Conservation (phyloP, 169 alveolate genomes). For the Plasmodium falciparum region DNA sequence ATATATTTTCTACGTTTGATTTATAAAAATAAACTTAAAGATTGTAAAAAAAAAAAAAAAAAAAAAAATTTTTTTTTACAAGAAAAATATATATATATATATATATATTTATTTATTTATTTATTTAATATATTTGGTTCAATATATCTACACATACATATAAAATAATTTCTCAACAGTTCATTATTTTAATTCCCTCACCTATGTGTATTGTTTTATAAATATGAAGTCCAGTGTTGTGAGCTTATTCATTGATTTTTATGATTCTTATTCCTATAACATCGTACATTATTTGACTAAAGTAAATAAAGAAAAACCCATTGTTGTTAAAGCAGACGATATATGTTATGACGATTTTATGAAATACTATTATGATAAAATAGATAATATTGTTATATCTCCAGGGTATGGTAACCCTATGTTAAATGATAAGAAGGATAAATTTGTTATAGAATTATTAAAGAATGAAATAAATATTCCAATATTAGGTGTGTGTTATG, state of each 20-base stretch:
- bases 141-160: too few relatives aligned
- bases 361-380: slow-evolving; percentile 16
- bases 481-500: slow-evolving; percentile 50
- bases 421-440: slow-evolving; percentile 2
- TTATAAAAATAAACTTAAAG: too few relatives aligned
- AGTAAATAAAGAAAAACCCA: slow-evolving; percentile 21
- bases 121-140: too few relatives aligned
- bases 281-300: slow-evolving; percentile 34
- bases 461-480: slow-evolving; percentile 28
- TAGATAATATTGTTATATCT: slow-evolving; percentile 51
- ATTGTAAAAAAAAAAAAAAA: too few relatives aligned
- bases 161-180: too few relatives aligned
- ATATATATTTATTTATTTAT: too few relatives aligned
- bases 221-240: slow-evolving; percentile 12
- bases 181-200: too few relatives aligned
- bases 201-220: too few relatives aligned
- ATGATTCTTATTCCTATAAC: slow-evolving; percentile 57
- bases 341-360: slow-evolving; percentile 28
- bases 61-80: too few relatives aligned
- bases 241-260: slow-evolving; percentile 45
- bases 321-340: slow-evolving; percentile 24
- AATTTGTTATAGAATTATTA: slow-evolving; percentile 9
- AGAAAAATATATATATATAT: too few relatives aligned
- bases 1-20: too few relatives aligned
- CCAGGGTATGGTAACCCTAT: slow-evolving; percentile 61